A percentile compares a stretch with the other conserved stretches of the same genome.
phyloP scores from a whole-genome alignment of 2,329 filamentous ascomycete genomes.

The Trichoderma sp. region DNA sequence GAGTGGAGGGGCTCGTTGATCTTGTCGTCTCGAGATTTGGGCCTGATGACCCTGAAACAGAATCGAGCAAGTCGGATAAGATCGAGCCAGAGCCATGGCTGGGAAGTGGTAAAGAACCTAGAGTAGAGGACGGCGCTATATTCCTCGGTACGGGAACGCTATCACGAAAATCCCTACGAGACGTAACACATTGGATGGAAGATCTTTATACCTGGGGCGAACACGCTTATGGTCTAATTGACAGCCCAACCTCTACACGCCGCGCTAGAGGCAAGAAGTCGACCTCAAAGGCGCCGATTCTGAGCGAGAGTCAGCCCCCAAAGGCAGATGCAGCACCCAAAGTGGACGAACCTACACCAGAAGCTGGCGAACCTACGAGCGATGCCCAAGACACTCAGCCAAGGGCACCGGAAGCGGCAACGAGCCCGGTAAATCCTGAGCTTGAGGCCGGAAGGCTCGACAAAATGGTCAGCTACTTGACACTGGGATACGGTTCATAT shows the following conservation, averaged over 20 bases:
- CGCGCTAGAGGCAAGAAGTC: constrained; percentile 42
- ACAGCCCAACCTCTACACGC: constrained; percentile 69
- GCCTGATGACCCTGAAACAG: constrained; percentile 34
- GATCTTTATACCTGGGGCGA: constrained; percentile 81
- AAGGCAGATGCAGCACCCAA: not conserved
- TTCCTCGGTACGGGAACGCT: constrained; percentile 79
- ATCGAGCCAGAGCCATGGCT: constrained; percentile 57
- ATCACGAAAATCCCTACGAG: constrained; percentile 66
- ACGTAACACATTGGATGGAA: constrained; percentile 82
- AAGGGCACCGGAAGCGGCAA: not conserved
- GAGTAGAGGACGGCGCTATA: constrained; percentile 75
- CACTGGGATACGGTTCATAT: constrained; percentile 65
- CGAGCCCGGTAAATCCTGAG: not conserved
- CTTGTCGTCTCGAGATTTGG: constrained; percentile 86
- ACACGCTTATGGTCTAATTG: constrained; percentile 77
- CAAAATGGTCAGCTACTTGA: constrained; percentile 62
- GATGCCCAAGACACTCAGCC: not conserved
- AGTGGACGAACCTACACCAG: not conserved
- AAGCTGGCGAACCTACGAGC: not conserved
- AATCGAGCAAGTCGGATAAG: constrained; percentile 24
- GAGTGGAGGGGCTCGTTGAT: constrained; percentile 83
- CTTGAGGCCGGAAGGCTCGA: constrained; percentile 35
- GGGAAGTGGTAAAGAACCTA: constrained; percentile 65
- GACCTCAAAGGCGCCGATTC: constrained; percentile 20
- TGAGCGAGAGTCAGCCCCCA: constrained; percentile 9